Evolutionary conservation across 805 yeast species (phyloP), one percentile per base, ranked within the genome.

Genomic region (Cyberlindnera euphorbiae): DNA sequence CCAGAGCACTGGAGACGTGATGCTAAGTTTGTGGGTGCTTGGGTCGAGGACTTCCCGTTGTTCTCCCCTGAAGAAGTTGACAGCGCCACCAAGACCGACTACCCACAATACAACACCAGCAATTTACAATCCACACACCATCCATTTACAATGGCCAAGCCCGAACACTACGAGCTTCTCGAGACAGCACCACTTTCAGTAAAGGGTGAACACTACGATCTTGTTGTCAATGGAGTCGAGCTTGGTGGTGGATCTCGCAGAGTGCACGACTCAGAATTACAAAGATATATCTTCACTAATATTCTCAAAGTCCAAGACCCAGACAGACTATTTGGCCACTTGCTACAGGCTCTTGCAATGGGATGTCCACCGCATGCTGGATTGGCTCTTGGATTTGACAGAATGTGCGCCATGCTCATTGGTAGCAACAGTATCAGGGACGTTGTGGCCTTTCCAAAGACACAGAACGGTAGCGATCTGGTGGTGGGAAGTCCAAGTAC

Each of bases 331-430:
- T 93, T 93, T 64, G 95, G 96, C 0, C 99, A 93, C 60, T 66
- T 93, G 27, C 65, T 93, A 22, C 65, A 69, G 27, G 96, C 96
- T 0, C 73, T 93, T 37, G 75, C 75, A 17, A 76, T 83, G 63
- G 98, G 98, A 1, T 87, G 97, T 53, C 99, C 99, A 1, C 99
- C 99, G 1, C 99, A 93, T 62, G 96, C 97, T 2, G 99, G 99
- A 0, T 67, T 93, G 26, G 99, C 98, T 0, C 67, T 93, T 24
- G 99, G 98, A 0, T 84, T 93, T 48, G 99, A 93, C 57, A 67
- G 99, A 44, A 65, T 93, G 67, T 79, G 94, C 50, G 93, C 98
- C 0, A 87, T 90, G 90, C 56, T 90, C 22, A 59, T 80, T n/a
- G 93, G 87, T 1, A 68, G 81, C 14, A 53, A 67, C 5, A 84